Base-by-base conservation (phyloP, 352 stramenopile species). In the Salisapilia sapeloensis region DNA sequence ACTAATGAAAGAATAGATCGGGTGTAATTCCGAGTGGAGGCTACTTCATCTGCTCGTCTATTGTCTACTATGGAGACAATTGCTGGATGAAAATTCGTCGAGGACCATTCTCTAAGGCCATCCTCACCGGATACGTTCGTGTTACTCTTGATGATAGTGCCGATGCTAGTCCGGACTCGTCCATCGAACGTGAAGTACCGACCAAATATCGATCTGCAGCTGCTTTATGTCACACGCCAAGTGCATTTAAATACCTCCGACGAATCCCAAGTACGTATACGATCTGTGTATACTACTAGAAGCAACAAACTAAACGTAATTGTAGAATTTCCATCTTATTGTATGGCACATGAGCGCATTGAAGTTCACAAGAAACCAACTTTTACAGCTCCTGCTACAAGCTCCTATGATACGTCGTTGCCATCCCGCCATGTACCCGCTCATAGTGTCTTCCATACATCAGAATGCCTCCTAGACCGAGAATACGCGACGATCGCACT, bases 41-140 rank as follows among this genome's bases (percentile, higher is more conserved):
- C 26, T 82, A 85, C 40, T 79, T 85, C 30, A 65, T 65, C 3
- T 80, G 63, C 38, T 74, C 58, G 4, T 39, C 50, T 23, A 31
- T 79, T 6, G 38, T 56, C 0, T 69, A 58, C 25, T 71, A 71
- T 24, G 59, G 63, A 3, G 39, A 74, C 40, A 50, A 79, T 30
- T 55, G 64, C 40, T 85, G 70, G 70, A 60, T 85, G 38, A 74
- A 82, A 38, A 80, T 82, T 48, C 70, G 63, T 19, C 70, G 64
- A 25, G 70, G 70, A 19, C 57, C 59, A 31, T 85, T 85, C 39
- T 82, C 70, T 17, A 85, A 75, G 29, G 54, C 61, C 24, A 57
- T 60, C 32, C 55, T 60, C 33, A 78, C 70, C 44, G 70, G 70
- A 9, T 85, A 78, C 48, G 47, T 84, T 17, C 69, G 69, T 17